phyloP scores from a whole-genome alignment of 108 stramenopile genomes.

The Fistulifera pelliculosa region DNA sequence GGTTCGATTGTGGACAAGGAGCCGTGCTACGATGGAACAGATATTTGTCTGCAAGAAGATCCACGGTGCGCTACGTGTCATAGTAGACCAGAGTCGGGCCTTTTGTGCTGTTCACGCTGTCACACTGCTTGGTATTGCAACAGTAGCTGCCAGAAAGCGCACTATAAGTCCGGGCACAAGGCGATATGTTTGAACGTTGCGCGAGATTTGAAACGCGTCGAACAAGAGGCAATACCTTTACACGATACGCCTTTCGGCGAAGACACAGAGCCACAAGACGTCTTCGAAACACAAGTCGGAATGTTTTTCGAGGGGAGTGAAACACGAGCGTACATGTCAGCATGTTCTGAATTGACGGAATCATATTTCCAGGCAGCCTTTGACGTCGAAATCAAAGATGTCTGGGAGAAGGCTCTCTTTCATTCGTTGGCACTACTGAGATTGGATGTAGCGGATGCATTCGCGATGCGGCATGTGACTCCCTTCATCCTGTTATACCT shows the following conservation, averaged over 20 bases:
- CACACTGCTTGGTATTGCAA: background rate
- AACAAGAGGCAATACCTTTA: background rate
- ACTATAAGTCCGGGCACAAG: background rate
- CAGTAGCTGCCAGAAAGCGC: background rate
- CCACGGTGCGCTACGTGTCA: no score
- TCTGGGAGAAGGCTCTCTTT: no score
- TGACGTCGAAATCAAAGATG: no score
- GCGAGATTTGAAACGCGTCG: background rate
- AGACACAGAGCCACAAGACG: background rate
- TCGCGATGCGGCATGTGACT: background rate
- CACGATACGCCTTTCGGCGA: background rate
- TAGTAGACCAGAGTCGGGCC: background rate
- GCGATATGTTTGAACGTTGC: background rate
- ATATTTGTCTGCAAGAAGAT: no score
- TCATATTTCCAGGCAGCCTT: no score
- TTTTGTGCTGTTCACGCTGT: slow-evolving; percentile 2
- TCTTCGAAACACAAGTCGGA: background rate
- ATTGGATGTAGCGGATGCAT: background rate
- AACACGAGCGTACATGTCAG: no score
- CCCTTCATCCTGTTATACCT: background rate
- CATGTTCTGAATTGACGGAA: no score
- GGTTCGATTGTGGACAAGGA: no score
- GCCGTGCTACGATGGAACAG: no score
- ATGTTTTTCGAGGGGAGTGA: background rate
- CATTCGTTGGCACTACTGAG: background rate